Base-by-base conservation (phyloP, 495 filamentous ascomycete genomes). In the Aspergillus cristatus region DNA sequence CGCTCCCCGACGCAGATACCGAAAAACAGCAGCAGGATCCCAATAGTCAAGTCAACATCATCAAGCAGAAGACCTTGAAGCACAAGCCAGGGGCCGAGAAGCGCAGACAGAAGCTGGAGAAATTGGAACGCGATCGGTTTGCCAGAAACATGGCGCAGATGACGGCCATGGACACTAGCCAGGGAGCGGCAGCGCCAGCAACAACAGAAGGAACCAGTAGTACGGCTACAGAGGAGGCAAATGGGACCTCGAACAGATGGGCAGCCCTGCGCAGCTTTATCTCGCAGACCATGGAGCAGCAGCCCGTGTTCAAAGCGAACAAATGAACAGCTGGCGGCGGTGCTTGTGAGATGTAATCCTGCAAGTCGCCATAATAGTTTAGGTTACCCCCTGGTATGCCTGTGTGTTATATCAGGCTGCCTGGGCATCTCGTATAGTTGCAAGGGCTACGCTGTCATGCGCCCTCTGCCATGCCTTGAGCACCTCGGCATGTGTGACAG, bases 61-160 rank as follows among this genome's bases (percentile, higher is more conserved):
- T 84, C 35, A 68, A 75, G 41, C 78, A 80, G 30, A 80, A 78
- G 62, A 85, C 78, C 32, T 47, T 97, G 38, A 79, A 72, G 52
- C 75, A 70, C 36, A 61, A 79, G 35, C 84, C 83, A 0, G 89
- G 90, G 0, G 85, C 86, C 11, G 67, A 85, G 66, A 94, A 87
- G 72, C 70, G 76, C 47, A 88, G 82, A 62, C 85, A 87, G 57
- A 78, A 74, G 56, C 28, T 95, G 18, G 82, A 93, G 35, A 74
- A 64, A 57, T 58, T 68, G 45, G 90, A 97, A 71, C 76, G 81
- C 54, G 78, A 86, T 58, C 68, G 89, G 41, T 95, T 95, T 52
- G 78, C 73, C 40, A 72, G 67, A 60, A 95, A 88, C 58, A 62
- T 97, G 70, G 87, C 82, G 28, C 70, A 76, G 40, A 60, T 48